phyloP scores from a whole-genome alignment of 768 basidiomycete species.

The Pulveroboletus ravenelii region DNA sequence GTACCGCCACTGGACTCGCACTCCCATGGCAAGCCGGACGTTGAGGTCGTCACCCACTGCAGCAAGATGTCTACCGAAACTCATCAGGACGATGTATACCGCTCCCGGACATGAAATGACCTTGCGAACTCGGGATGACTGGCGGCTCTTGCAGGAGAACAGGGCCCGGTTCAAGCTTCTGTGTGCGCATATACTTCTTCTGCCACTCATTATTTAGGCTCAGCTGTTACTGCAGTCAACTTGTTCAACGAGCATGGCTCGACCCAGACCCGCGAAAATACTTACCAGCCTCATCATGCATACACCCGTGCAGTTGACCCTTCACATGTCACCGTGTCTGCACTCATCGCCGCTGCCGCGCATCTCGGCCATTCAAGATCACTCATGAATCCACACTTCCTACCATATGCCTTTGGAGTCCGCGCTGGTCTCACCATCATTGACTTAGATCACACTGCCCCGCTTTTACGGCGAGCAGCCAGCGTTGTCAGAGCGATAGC shows the following conservation, averaged over 20 bases:
- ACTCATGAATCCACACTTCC: constrained; percentile 84
- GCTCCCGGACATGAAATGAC: constrained; percentile 27
- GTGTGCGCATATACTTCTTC: constrained; percentile 38
- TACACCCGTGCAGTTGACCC: constrained; percentile 58
- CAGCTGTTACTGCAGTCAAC: constrained; percentile 41
- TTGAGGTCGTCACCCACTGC: constrained; percentile 21
- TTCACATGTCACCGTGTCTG: constrained; percentile 72
- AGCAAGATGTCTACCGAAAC: constrained; percentile 20
- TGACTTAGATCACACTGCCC: constrained; percentile 90
- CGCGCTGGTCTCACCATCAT: constrained; percentile 90
- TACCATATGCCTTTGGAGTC: constrained; percentile 89
- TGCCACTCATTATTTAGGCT: constrained; percentile 7
- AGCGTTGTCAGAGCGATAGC: constrained; percentile 81
- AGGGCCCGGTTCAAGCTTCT: constrained; percentile 53
- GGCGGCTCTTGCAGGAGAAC: constrained; percentile 57
- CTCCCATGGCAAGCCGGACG: constrained; percentile 26
- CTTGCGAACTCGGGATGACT: constrained; percentile 53
- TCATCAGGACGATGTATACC: constrained; percentile 27
- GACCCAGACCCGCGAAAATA: constrained; percentile 58
- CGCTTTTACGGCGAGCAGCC: constrained; percentile 86
- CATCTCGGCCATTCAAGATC: constrained; percentile 87
- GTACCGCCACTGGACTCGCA: constrained; percentile 27
- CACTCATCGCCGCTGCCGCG: constrained; percentile 88
- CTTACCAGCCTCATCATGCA: constrained; percentile 68
- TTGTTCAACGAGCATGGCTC: constrained; percentile 73